Percentiles rank a stretch among this genome's conserved stretches.
phyloP scores from a whole-genome alignment of 2,329 filamentous ascomycete genomes.

The Kalaharituber pfeilii region DNA sequence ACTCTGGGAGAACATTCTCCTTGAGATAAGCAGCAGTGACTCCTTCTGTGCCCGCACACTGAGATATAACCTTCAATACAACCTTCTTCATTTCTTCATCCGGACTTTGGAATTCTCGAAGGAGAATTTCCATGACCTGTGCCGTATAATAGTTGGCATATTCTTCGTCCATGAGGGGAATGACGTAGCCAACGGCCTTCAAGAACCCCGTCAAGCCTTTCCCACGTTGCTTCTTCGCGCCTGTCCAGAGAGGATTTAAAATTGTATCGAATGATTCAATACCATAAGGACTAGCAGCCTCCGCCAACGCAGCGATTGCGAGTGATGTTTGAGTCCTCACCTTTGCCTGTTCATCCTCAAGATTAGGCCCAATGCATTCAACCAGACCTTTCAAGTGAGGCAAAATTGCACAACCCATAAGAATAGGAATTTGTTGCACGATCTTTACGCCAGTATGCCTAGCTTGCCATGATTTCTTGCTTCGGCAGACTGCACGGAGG shows the following conservation, averaged over 20 bases:
- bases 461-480: conserved; percentile 98
- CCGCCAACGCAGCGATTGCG: conserved; percentile 83
- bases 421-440: conserved; percentile 92
- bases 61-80: conserved; percentile 88
- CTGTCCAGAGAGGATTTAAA: conserved; percentile 90
- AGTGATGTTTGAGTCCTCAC: conserved; percentile 90
- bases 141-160: conserved; percentile 98
- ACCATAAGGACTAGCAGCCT: conserved; percentile 94
- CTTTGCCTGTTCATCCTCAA: conserved; percentile 96
- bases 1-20: conserved; percentile 84
- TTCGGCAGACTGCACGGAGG: conserved; percentile 83
- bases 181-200: conserved; percentile 95
- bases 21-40: conserved; percentile 91
- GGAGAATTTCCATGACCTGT: conserved; percentile 96
- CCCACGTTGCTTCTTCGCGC: conserved; percentile 84
- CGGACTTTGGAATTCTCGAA: conserved; percentile 87
- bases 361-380: conserved; percentile 85
- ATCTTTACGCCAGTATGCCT: conserved; percentile 98
- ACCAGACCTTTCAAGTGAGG: conserved; percentile 92
- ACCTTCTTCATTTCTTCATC: conserved; percentile 99
- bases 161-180: conserved; percentile 97
- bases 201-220: conserved; percentile 91
- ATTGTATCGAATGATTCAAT: conserved; percentile 99
- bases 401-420: conserved; percentile 94
- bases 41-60: conserved; percentile 85